Base-by-base conservation (phyloP, 2,329 filamentous ascomycete species). In the Aaosphaeria pasadenensis region DNA sequence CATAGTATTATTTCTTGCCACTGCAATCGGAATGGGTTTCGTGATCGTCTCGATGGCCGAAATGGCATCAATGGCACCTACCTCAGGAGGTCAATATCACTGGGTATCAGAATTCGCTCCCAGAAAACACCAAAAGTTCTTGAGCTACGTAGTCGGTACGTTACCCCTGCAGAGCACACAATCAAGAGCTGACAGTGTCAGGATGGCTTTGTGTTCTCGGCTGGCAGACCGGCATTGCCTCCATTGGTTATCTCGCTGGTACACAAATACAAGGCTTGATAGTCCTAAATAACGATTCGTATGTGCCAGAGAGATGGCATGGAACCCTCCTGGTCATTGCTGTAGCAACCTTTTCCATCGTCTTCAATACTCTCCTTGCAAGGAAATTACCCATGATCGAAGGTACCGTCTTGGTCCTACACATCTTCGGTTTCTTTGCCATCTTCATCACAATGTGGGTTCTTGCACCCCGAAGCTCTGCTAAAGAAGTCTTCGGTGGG, bases 391-490 rank as follows among this genome's bases (percentile, higher is more conserved):
- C 77, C 1, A 57, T 72, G 4, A 58, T 78, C 28, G 78, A 82
- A 58, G 72, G 72, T 3, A 56, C 72, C 6, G 66, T 77, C 30
- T 61, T 78, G 1, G 62, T 77, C 11, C 53, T 81, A 2, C 78
- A 80, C 47, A 66, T 80, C 30, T 61, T 74, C 30, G 77, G 77
- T 1, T 75, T 80, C 53, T 75, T 80, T 51, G 77, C 72, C 2
- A 71, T 79, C 45, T 62, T 80, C 24, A 58, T 62, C 13, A 58
- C 58, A 2, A 50, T 67, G 44, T 67, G 63, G 63, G 58, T 63
- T 2, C 55, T 66, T 7, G 63, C 48, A 5, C 58, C 59, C 11
- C 54, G 57, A n/a, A 57, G 50, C 39, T 31, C 47, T 11, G 45
- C 64, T 17, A 55, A 45, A 9, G 50, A 62, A 1, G 60, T 64